Evolutionary conservation across 169 alveolate species (phyloP).

Genomic region (Cryptosporidium xiaoi): DNA sequence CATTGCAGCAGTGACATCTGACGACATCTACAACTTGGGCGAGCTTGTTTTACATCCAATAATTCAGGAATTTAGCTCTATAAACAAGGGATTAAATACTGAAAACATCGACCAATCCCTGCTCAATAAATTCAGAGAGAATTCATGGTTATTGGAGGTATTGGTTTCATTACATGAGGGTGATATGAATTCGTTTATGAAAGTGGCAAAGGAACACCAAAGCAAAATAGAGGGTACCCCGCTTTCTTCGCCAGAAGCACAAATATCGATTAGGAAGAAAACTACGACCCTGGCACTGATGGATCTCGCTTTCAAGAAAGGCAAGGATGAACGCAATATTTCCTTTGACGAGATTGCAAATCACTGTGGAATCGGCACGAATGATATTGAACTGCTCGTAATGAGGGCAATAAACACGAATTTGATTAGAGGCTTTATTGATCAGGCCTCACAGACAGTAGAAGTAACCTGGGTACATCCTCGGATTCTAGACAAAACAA

Average conservation of each 20-base stretch:
- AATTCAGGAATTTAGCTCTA: conserved; percentile 59
- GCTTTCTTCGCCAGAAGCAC: conserved; percentile 34
- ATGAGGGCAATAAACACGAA: conserved; percentile 87
- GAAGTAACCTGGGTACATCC: conserved; percentile 85
- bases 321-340: conserved; percentile 40
- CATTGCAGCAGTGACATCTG: conserved; percentile 58
- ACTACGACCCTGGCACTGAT: conserved; percentile 63
- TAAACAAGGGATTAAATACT: conserved; percentile 3
- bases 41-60: conserved; percentile 67
- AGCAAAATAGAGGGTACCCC: conserved; percentile 24
- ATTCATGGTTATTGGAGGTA: conserved; percentile 50
- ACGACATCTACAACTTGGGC: conserved; percentile 57
- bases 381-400: conserved; percentile 83
- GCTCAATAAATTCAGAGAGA: background rate
- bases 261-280: conserved; percentile 29
- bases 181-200: conserved; percentile 30
- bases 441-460: conserved; percentile 81
- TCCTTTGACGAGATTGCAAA: conserved; percentile 56
- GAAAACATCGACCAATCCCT: background rate
- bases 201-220: conserved; percentile 21
- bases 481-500: conserved; percentile 79
- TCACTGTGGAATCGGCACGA: conserved; percentile 46
- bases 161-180: conserved; percentile 70
- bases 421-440: conserved; percentile 83
- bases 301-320: conserved; percentile 59